A percentile compares a stretch with the other conserved stretches of the same genome.
Conservation (phyloP, 768 basidiomycete species). For the Podaxis rugospora region DNA sequence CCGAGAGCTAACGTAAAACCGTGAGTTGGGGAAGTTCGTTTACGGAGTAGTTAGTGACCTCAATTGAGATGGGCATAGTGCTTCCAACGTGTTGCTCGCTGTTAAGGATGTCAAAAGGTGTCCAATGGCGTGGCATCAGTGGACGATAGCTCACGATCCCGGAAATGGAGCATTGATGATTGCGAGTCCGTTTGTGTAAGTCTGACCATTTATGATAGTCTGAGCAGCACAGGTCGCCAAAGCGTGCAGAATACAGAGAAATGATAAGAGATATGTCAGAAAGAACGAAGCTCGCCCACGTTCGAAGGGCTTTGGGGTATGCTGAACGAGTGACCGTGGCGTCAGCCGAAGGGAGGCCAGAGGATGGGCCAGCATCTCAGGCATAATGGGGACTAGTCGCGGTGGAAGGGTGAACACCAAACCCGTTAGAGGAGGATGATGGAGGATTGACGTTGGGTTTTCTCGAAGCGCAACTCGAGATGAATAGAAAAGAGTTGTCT, state of each 20-base stretch:
- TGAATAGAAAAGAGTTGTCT: neutral
- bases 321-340: neutral
- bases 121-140: neutral
- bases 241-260: slow-evolving; percentile 12
- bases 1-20: slow-evolving; percentile 29
- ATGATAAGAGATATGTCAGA: neutral
- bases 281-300: neutral
- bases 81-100: slow-evolving; percentile 26
- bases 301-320: neutral
- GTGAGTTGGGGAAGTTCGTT: neutral
- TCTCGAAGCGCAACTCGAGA: neutral
- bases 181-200: slow-evolving; percentile 30
- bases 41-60: slow-evolving; percentile 15
- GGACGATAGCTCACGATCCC: slow-evolving; percentile 21
- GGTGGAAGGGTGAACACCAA: neutral
- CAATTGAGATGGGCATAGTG: slow-evolving; percentile 23
- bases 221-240: slow-evolving; percentile 16
- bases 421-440: neutral
- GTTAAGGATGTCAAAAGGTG: neutral
- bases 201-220: slow-evolving; percentile 25
- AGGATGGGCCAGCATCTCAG: slow-evolving; percentile 6
- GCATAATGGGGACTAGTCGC: neutral
- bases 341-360: neutral
- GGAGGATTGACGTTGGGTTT: neutral
- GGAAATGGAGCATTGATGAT: slow-evolving; percentile 31